A percentile compares a stretch with the other conserved stretches of the same genome.
These are phyloP conservation scores for Penicillium psychrofluorescens DNA, from an alignment of 495 filamentous ascomycete species.

Conservation along the genomic window DNA sequence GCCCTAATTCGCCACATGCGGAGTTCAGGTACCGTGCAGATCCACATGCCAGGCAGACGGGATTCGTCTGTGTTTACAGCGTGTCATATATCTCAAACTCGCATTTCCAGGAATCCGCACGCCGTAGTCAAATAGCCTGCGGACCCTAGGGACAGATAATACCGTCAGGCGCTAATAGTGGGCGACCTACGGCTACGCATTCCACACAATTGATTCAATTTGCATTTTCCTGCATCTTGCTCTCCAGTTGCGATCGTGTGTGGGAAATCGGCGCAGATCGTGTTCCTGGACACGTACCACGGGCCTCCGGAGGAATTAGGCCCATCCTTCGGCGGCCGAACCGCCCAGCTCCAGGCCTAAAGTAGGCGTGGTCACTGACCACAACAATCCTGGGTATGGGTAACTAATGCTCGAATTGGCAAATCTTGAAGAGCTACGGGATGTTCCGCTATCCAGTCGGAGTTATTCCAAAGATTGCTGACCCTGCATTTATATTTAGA, in stretches of 20 bases:
- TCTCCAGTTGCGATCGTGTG: background rate
- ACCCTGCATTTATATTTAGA: no score
- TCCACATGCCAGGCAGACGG: background rate
- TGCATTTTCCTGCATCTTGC: background rate
- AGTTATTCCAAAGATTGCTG: no score
- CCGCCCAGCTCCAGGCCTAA: background rate
- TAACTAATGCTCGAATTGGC: no score
- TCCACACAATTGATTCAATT: background rate
- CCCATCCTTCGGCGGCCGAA: conserved; percentile 8
- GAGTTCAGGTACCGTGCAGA: background rate
- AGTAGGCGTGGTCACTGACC: no score
- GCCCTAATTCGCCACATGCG: conserved; percentile 1
- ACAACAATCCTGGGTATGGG: background rate
- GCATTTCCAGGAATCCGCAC: no score
- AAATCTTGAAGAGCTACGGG: no score
- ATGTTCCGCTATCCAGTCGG: no score
- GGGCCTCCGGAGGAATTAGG: background rate
- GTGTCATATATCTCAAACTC: no score
- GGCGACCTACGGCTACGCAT: background rate
- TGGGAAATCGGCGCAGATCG: conserved; percentile 1
- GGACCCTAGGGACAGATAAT: no score
- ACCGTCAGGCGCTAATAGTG: no score
- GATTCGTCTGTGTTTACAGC: no score
- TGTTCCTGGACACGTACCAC: conserved; percentile 15
- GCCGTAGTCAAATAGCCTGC: no score